Evolutionary conservation across 441 rosid genomes (phyloP).

Genomic region (Theobroma grandiflorum): DNA sequence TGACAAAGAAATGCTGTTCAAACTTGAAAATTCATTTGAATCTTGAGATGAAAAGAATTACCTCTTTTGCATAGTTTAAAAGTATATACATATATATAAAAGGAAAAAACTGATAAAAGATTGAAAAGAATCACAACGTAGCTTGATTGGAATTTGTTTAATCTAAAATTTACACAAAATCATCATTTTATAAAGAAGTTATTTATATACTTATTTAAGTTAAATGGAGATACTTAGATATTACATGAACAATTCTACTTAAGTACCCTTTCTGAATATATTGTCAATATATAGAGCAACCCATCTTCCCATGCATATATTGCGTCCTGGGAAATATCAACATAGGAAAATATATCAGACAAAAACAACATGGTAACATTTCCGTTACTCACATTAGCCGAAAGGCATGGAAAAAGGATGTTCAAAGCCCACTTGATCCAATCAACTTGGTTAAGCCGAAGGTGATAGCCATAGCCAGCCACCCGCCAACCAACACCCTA

Average conservation of each 20-base stretch:
- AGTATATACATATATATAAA: too few species aligned
- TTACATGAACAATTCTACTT: neutral
- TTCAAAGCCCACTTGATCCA: slow-evolving; percentile 64
- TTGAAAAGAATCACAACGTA: neutral
- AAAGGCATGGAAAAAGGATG: neutral
- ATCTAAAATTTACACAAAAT: too few species aligned
- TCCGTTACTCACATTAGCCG: neutral
- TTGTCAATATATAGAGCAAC: neutral
- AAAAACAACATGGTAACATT: slow-evolving; percentile 14
- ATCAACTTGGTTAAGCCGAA: slow-evolving; percentile 78
- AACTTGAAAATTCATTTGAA: too few species aligned
- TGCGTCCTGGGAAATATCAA: neutral
- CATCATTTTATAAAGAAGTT: neutral
- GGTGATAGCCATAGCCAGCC: slow-evolving; percentile 92
- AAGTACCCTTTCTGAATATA: neutral
- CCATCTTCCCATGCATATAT: neutral
- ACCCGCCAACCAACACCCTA: slow-evolving; percentile 85
- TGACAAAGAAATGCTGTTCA: too few species aligned
- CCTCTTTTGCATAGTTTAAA: too few species aligned
- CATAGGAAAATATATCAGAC: neutral
- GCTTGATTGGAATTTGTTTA: neutral
- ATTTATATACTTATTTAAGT: neutral
- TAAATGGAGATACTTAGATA: neutral
- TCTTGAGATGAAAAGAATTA: neutral
- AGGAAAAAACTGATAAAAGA: neutral